phyloP scores from a whole-genome alignment of 805 yeast species.

The Wickerhamomyces ciferrii region DNA sequence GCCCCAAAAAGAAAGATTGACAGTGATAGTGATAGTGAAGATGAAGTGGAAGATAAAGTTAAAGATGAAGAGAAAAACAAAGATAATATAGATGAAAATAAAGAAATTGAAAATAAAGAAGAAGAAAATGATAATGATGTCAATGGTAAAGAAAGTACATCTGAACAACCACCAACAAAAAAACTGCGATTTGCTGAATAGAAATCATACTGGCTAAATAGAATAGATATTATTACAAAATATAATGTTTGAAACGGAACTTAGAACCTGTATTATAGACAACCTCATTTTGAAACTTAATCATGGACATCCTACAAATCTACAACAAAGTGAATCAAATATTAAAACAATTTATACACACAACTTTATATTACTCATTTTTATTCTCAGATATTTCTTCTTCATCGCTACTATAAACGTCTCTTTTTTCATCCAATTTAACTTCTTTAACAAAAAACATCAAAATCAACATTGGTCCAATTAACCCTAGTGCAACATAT shows the following conservation, averaged over 20 bases:
- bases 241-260: too few relatives aligned
- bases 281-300: too few relatives aligned
- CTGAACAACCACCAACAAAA: conserved; percentile 2
- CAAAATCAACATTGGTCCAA: conserved; percentile 21
- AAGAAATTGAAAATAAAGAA: not conserved
- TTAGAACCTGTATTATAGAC: too few relatives aligned
- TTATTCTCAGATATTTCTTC: too few relatives aligned
- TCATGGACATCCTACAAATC: too few relatives aligned
- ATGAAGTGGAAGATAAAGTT: not conserved
- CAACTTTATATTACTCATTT: too few relatives aligned
- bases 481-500: conserved; percentile 22
- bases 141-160: not conserved
- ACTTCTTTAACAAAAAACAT: conserved; percentile 24
- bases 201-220: too few relatives aligned
- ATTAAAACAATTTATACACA: too few relatives aligned
- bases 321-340: too few relatives aligned
- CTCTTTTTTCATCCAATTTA: conserved; percentile 18
- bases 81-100: not conserved
- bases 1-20: conserved; percentile 1
- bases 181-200: conserved; percentile 10
- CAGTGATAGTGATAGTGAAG: conserved; percentile 3
- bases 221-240: too few relatives aligned
- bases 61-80: not conserved
- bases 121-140: not conserved
- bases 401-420: conserved; percentile 14